These are phyloP conservation scores for Boletellus sp. DNA, from an alignment of 768 basidiomycete species.

Conservation along the genomic window DNA sequence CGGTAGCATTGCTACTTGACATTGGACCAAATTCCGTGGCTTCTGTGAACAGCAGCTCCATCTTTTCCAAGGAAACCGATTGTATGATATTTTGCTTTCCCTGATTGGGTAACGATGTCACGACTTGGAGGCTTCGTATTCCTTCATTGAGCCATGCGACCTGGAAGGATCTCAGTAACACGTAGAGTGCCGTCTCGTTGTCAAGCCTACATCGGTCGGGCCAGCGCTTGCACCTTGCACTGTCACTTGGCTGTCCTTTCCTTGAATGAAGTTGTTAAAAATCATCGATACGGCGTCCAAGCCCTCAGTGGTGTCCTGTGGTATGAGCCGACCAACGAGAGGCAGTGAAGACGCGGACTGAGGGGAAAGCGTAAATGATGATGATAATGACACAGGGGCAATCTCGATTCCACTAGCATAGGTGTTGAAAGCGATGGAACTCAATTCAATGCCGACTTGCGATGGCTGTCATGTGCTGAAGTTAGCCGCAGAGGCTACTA, in stretches of 20 bases:
- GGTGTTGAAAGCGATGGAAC: constrained; percentile 58
- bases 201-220: constrained; percentile 45
- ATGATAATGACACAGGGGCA: constrained; percentile 51
- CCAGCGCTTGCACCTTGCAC: constrained; percentile 61
- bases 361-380: constrained; percentile 52
- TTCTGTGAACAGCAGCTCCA: constrained; percentile 56
- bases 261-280: constrained; percentile 72
- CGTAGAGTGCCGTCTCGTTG: background rate
- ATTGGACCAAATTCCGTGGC: constrained; percentile 54
- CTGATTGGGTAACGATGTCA: constrained; percentile 58
- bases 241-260: constrained; percentile 53
- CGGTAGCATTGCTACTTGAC: constrained; percentile 56
- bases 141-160: constrained; percentile 72
- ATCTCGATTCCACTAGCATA: constrained; percentile 51
- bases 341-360: constrained; percentile 48
- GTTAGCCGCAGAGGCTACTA: constrained; percentile 4
- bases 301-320: constrained; percentile 50
- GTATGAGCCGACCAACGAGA: constrained; percentile 61
- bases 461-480: constrained; percentile 46
- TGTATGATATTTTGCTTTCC: constrained; percentile 62
- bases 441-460: constrained; percentile 67
- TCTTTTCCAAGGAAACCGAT: constrained; percentile 56
- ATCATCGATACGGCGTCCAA: constrained; percentile 57
- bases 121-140: constrained; percentile 58
- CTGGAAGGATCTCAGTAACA: constrained; percentile 29